Percentiles rank a stretch among this genome's conserved stretches.
Conservation (phyloP, 2,329 filamentous ascomycete species). For the Sclerotinia spermophila region DNA sequence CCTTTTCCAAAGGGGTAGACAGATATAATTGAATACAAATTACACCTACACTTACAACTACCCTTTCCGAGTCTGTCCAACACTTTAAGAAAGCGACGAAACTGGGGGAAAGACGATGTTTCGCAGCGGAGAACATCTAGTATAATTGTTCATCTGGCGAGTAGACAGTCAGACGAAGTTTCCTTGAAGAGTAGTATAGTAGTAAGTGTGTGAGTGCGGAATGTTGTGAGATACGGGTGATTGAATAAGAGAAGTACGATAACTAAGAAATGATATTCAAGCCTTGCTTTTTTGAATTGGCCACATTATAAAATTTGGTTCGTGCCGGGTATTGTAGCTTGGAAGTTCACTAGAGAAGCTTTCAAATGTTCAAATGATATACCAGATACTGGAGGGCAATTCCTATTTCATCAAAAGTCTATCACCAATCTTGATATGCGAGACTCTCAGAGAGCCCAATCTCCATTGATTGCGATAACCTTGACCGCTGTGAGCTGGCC, state of each 20-base stretch:
- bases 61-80: too few relatives aligned
- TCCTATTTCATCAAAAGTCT: background rate
- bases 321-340: background rate
- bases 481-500: background rate
- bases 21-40: too few relatives aligned
- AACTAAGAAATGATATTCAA: background rate
- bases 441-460: too few relatives aligned
- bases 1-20: too few relatives aligned
- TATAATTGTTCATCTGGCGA: background rate
- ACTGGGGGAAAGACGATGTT: background rate
- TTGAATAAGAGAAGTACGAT: background rate
- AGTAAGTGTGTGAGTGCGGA: background rate
- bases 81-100: background rate
- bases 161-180: background rate
- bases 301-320: background rate
- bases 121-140: background rate
- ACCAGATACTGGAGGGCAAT: background rate
- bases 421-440: too few relatives aligned
- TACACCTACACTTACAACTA: too few relatives aligned
- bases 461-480: background rate
- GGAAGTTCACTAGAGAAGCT: rapidly evolving
- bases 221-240: background rate
- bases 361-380: background rate
- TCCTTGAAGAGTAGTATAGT: background rate
- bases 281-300: background rate